Evolutionary conservation across 768 basidiomycete genomes (phyloP), one percentile per base, ranked within the genome.

Genomic region (Tylopilus vinaceipallidus): DNA sequence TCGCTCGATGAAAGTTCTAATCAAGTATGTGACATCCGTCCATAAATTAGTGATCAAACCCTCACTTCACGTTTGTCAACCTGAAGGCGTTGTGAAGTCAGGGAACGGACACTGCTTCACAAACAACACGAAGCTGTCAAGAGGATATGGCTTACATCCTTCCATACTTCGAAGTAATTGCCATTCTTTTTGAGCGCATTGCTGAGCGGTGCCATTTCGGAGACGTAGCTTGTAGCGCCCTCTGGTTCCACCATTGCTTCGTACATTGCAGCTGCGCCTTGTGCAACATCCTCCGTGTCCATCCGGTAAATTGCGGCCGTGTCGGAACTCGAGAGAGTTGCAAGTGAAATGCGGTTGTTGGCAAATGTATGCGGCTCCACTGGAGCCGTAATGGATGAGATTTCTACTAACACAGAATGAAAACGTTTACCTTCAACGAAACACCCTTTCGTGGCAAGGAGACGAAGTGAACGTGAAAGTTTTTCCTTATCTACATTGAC

Each of bases 381-480:
- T 65, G 14, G 24, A 27, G n/a, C 22, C 1, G 42, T n/a, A n/a
- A n/a, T n/a, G n/a, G n/a, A n/a, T n/a, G n/a, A n/a, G n/a, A n/a
- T n/a, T n/a, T n/a, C n/a, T n/a, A n/a, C n/a, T n/a, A n/a, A n/a
- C n/a, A n/a, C n/a, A n/a, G n/a, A n/a, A n/a, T n/a, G n/a, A n/a
- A n/a, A n/a, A n/a, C n/a, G n/a, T n/a, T n/a, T n/a, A n/a, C 69
- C 60, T 62, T 70, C 63, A 3, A 56, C 1, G n/a, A n/a, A n/a
- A n/a, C n/a, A n/a, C n/a, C n/a, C n/a, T n/a, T n/a, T n/a, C n/a
- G n/a, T n/a, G n/a, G 68, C 66, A 29, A 70, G 67, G 7, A 59
- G 49, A 33, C 68, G 64, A 22, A 70, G 55, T n/a, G 68, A 45
- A 4, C 65, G 66, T 32, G 55, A 37, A n/a, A 70, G 65, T 33